Evolutionary conservation across 768 basidiomycete species (phyloP).

Genomic region (Naganishia onofrii): DNA sequence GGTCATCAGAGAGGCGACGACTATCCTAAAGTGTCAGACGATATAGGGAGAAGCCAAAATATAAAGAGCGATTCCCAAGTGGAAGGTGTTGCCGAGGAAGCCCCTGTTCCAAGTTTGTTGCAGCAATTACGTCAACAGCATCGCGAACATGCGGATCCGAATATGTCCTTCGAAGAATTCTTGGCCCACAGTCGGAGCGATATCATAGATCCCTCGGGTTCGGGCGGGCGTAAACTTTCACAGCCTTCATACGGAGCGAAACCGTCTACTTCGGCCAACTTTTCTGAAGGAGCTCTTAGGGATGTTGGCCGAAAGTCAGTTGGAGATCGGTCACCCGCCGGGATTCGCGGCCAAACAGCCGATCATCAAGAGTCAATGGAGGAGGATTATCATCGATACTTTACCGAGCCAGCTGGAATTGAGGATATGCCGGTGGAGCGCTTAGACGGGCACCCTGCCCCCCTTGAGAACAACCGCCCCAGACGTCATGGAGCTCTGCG

Average conservation of each 20-base stretch:
- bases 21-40: neutral
- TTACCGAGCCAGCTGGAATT: constrained; percentile 45
- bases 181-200: neutral
- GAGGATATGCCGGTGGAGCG: constrained; percentile 36
- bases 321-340: too few relatives aligned
- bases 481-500: neutral
- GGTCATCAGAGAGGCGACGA: too few relatives aligned
- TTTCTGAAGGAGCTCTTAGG: too few relatives aligned
- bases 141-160: constrained; percentile 15
- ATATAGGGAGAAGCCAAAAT: neutral
- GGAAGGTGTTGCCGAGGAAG: neutral
- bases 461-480: neutral
- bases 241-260: neutral
- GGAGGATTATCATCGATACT: constrained; percentile 31
- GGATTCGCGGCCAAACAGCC: constrained; percentile 20
- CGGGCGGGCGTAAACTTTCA: neutral
- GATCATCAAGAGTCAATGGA: constrained; percentile 50
- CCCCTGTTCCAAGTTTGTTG: constrained; percentile 11
- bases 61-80: too few relatives aligned
- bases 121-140: constrained; percentile 12
- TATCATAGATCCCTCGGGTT: neutral
- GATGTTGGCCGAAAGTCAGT: too few relatives aligned
- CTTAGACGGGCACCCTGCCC: neutral
- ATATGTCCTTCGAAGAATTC: constrained; percentile 22
- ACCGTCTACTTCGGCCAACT: neutral